These are phyloP conservation scores for Albophoma yamanashiensis DNA, from an alignment of 2,329 filamentous ascomycete species.

Conservation along the genomic window DNA sequence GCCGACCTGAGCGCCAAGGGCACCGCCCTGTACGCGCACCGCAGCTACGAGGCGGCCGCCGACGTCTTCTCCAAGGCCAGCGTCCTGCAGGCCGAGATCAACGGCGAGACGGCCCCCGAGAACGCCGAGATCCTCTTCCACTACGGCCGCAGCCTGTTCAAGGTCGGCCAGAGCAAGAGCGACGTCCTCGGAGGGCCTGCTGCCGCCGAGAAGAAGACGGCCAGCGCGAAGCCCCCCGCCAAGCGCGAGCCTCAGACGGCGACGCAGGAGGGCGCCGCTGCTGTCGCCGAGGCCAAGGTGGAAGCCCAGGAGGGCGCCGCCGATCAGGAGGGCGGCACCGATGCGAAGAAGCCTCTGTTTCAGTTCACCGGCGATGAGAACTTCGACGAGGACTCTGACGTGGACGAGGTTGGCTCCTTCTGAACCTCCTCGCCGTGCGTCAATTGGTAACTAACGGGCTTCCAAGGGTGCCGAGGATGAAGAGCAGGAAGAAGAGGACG, in stretches of 20 bases:
- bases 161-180: constrained; percentile 86
- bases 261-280: constrained; percentile 33
- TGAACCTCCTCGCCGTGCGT: not conserved
- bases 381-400: constrained; percentile 70
- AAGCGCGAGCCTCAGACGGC: constrained; percentile 30
- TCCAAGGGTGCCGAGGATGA: constrained; percentile 20
- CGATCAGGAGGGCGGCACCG: constrained; percentile 21
- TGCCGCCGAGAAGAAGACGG: constrained; percentile 38
- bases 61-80: constrained; percentile 84
- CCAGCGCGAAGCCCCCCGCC: constrained; percentile 29
- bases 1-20: constrained; percentile 72
- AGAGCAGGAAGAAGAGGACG: constrained; percentile 49
- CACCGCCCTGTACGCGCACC: constrained; percentile 76
- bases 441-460: constrained; percentile 1
- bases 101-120: constrained; percentile 81
- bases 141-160: constrained; percentile 89
- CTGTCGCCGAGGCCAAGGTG: constrained; percentile 27
- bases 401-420: constrained; percentile 32
- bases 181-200: constrained; percentile 85
- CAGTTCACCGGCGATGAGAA: constrained; percentile 93
- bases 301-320: constrained; percentile 22
- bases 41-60: constrained; percentile 75
- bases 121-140: constrained; percentile 93
- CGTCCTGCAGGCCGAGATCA: constrained; percentile 80
- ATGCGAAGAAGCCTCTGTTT: constrained; percentile 65